Base-by-base conservation (phyloP, 306 rosid species). In the Prunus mira region DNA sequence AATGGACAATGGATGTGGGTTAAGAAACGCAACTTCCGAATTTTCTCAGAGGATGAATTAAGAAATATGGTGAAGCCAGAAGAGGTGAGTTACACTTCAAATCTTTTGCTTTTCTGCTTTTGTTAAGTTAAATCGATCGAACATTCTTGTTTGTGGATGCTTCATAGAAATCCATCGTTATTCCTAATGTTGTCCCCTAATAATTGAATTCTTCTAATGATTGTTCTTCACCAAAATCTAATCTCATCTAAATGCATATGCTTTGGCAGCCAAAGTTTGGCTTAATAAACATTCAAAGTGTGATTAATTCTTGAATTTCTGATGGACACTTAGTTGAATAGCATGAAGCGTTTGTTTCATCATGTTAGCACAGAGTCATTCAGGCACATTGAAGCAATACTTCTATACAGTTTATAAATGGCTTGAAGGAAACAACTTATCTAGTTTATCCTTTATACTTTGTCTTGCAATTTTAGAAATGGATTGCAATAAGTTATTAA, bases 41-140 rank as follows among this genome's bases (percentile, higher is more conserved):
- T 90, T 81, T 86, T 88, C 89, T 90, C 96, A 0, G 93, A 87
- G 81, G 93, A 90, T 75, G 96, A 91, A 80, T 71, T 92, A 86
- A 88, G 93, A 72, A 91, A 93, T 80, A 90, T 90, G 90, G 91
- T 94, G 86, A 86, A 91, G 55, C 97, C 98, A 7, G 98, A 94
- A 79, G 97, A 92, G 88, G 97, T 94, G 76, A 89, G 97, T 86
- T 25, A 60, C 73, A 55, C 74, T 79, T 25, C 69, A 70, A 73
- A 68, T 50, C 10, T 30, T 66, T 62, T 56, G 1, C n/a, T 72
- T 43, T 19, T 60, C 52, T 60, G 65, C 12, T 57, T 56, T 56
- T 19, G 20, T 5, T n/a, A 8, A 56, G 57, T 38, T 47, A 13
- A 47, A 47, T 47, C 0, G 5, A n/a, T 55, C 4, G 4, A 55